These are phyloP conservation scores for Debaryomyces singareniensis DNA, from an alignment of 1,139 yeast genomes.

Conservation along the genomic window DNA sequence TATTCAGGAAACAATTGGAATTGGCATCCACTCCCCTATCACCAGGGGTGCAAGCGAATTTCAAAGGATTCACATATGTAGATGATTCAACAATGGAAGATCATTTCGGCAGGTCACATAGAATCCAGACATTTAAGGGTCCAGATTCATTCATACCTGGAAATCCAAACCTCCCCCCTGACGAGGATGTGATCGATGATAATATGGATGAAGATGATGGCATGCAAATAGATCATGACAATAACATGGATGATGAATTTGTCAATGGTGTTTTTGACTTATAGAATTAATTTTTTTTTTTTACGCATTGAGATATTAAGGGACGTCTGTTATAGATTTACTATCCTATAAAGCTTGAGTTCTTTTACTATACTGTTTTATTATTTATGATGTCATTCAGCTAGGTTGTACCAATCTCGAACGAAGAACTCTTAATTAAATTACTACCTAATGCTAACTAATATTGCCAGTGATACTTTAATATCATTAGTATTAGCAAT, in stretches of 20 bases:
- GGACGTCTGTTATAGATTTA: too few species aligned
- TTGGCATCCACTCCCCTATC: slow-evolving; percentile 77
- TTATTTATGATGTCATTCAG: too few species aligned
- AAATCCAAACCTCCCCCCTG: slow-evolving; percentile 72
- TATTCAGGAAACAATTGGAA: slow-evolving; percentile 61
- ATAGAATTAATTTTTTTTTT: too few species aligned
- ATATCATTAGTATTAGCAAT: too few species aligned
- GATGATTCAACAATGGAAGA: slow-evolving; percentile 93
- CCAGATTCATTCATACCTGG: slow-evolving; percentile 75
- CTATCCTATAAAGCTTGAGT: too few species aligned
- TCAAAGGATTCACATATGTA: slow-evolving; percentile 92
- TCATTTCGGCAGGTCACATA: slow-evolving; percentile 49
- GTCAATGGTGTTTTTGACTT: slow-evolving; percentile 88
- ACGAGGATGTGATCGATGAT: slow-evolving; percentile 76
- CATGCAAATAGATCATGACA: slow-evolving; percentile 48
- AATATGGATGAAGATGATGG: slow-evolving; percentile 55
- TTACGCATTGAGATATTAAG: too few species aligned
- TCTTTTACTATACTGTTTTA: too few species aligned
- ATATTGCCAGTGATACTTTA: too few species aligned
- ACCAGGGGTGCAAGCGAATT: slow-evolving; percentile 92
- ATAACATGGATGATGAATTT: slow-evolving; percentile 57
- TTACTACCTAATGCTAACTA: too few species aligned
- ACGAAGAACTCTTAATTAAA: too few species aligned
- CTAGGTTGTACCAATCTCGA: too few species aligned
- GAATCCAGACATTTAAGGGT: slow-evolving; percentile 45